These are phyloP conservation scores for Hanseniaspora gamundiae DNA, from an alignment of 1,139 yeast genomes.

Conservation along the genomic window DNA sequence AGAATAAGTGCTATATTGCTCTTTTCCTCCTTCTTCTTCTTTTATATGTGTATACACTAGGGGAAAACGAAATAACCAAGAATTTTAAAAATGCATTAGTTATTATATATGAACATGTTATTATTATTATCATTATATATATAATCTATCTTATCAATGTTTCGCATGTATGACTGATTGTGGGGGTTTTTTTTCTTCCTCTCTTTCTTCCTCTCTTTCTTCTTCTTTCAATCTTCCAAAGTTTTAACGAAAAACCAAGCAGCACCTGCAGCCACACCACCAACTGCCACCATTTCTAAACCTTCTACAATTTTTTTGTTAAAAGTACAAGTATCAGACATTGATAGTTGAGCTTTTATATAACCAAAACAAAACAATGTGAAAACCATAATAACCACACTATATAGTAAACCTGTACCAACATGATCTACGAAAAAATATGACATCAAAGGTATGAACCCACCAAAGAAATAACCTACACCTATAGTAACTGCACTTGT, in stretches of 20 bases:
- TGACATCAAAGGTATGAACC: constrained; percentile 65
- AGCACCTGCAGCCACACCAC: constrained; percentile 92
- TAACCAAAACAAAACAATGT: constrained; percentile 84
- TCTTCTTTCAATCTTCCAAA: constrained; percentile 3
- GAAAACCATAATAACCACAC: constrained; percentile 71
- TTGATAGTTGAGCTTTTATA: constrained; percentile 69
- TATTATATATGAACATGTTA: too few species aligned
- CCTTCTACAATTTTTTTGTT: constrained; percentile 64
- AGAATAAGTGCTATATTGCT: constrained; percentile 9
- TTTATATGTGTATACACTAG: not conserved
- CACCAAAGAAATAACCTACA: constrained; percentile 62
- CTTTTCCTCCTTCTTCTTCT: constrained; percentile 4
- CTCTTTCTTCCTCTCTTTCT: too few species aligned
- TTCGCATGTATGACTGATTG: too few species aligned
- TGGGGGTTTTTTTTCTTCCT: too few species aligned
- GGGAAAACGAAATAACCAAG: too few species aligned
- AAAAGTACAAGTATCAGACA: constrained; percentile 63
- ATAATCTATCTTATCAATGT: too few species aligned
- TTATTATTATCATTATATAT: too few species aligned
- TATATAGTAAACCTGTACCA: constrained; percentile 59
- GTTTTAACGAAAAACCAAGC: constrained; percentile 83
- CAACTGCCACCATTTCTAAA: constrained; percentile 80
- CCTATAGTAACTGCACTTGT: constrained; percentile 71
- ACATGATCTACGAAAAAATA: constrained; percentile 68
- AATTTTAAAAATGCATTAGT: too few species aligned